Base-by-base conservation (phyloP, 257 asterid genomes). In the Catharanthus roseus region DNA sequence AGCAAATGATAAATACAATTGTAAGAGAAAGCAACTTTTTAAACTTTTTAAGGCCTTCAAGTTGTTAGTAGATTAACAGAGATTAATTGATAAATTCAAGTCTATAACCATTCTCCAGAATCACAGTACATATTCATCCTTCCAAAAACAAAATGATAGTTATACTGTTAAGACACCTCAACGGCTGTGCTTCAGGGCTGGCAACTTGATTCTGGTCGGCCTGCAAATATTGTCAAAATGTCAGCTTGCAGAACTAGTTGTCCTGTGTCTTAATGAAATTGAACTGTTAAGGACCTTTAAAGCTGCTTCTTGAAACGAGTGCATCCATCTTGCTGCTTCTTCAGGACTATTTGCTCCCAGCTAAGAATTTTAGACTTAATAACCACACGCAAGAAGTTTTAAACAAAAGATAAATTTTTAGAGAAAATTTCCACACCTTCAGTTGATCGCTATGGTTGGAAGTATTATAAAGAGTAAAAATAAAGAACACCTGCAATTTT, bases 341-440 rank as follows among this genome's bases (percentile, higher is more conserved):
- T 93, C 98, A 24, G 98, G 97, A 83, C 97, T 89, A 79, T 79
- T 89, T 79, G 98, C 98, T 83, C 98, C 98, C 83, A 93, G 82
- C 97, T 93, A 82, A 38, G 82, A 70, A 77, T 68, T 72, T 65
- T 57, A 77, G 62, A 75, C 47, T 68, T 69, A 77, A 34, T 74
- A 74, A 70, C 56, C 42, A 74, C 53, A 39, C 34, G 16, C n/a
- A 7, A 31, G 31, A 18, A 29, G 5, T 68, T 23, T 71, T 44
- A 72, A 71, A 62, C 26, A 47, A 56, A 68, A 74, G 66, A 15
- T 73, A 81, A 53, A 31, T 62, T 19, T 41, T 19, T 57, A 77
- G 69, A 33, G 69, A 68, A 36, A 74, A 77, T 72, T 75, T 81
- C 65, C 85, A 55, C 72, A 95, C 99, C 97, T 95, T 95, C 73